Evolutionary conservation across 805 yeast species (phyloP), one percentile per base, ranked within the genome.

Genomic region (Lachancea thermotolerans): DNA sequence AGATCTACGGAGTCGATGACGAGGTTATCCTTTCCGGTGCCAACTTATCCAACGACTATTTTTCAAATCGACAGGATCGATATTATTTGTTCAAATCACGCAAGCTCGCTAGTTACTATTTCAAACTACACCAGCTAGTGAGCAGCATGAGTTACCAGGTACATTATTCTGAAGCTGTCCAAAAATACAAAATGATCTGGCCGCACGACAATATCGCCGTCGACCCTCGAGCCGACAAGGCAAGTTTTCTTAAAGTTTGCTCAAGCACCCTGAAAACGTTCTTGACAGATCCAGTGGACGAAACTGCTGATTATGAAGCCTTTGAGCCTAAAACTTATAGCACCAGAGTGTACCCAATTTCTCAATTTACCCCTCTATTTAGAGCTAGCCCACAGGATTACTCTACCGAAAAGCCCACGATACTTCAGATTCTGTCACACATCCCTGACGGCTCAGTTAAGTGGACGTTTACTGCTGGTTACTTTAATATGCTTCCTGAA

Each of bases 401-500:
- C 36, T 88, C 96, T 1, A 93, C 97, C 0, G 99, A 93, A 59
- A 81, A 82, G 51, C 81, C 81, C 7, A 79, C 85, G 0, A 67
- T 91, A 29, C 64, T 85, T 34, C 67, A 82, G 28, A 62, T 85
- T 3, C 68, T 86, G 35, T 73, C 86, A 2, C 72, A 71, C 47
- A 55, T 71, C 44, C 68, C 78, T 41, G 78, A 78, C 55, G 72
- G 79, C 21, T 57, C 66, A 10, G 73, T 81, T 25, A 73, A 72
- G 42, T 91, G 96, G 95, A 76, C 85, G 52, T 82, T 93, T 56
- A 93, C 99, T 0, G 96, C 98, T 0, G 99, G 99, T 2, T 93
- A 93, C 62, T 93, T 93, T 71, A 93, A 93, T 63, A 82, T 93
- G 79, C 77, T 82, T 34, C 86, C 95, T 0, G 79, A 80, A 34